A percentile compares a stretch with the other conserved stretches of the same genome.
These are phyloP conservation scores for Hypoxylon rubiginosum DNA, from an alignment of 2,329 filamentous ascomycete genomes.

Conservation along the genomic window DNA sequence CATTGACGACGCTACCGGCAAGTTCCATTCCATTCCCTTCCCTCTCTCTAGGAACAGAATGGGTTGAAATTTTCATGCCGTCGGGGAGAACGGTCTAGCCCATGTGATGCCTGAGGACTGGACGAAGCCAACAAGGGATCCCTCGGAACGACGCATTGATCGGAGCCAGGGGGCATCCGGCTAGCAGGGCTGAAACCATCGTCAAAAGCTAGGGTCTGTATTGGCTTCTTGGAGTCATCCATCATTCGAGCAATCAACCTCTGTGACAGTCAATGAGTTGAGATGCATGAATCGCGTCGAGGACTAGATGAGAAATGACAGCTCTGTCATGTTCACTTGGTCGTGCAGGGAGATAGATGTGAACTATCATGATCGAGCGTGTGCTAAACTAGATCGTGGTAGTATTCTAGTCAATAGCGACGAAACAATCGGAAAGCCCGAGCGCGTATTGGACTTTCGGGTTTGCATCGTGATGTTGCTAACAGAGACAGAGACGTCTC, in stretches of 20 bases:
- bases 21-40: constrained; percentile 16
- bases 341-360: not conserved
- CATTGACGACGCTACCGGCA: constrained; percentile 16
- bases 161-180: constrained; percentile 28
- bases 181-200: constrained; percentile 40
- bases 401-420: no score
- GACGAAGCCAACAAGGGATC: constrained; percentile 25
- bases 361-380: constrained; percentile 4
- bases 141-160: constrained; percentile 28
- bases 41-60: not conserved
- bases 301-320: not conserved
- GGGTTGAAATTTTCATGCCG: constrained; percentile 21
- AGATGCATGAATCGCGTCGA: constrained; percentile 16
- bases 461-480: constrained; percentile 1
- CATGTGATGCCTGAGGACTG: not conserved
- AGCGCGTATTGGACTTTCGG: not conserved
- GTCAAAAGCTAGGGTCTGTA: constrained; percentile 13
- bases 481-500: constrained; percentile 8
- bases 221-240: not conserved
- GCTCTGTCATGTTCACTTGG: not conserved
- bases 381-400: constrained; percentile 4
- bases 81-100: constrained; percentile 11
- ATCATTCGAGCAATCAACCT: constrained; percentile 21
- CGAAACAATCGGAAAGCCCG: not conserved
- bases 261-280: constrained; percentile 6